These are phyloP conservation scores for Nakaseomyces nivariensis DNA, from an alignment of 1,139 yeast genomes.

Conservation along the genomic window DNA sequence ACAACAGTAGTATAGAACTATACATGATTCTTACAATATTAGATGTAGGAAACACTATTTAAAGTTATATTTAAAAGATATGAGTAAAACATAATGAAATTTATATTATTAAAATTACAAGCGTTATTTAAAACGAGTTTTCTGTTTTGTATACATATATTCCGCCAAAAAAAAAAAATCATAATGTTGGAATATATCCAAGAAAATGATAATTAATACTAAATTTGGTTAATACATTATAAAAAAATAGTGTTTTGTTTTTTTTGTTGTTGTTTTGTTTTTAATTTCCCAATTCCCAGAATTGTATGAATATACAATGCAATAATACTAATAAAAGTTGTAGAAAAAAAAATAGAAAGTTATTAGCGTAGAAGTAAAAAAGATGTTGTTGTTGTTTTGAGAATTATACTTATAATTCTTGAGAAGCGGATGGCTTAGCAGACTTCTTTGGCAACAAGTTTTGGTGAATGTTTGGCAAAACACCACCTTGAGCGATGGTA, in stretches of 20 bases:
- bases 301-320: conserved; percentile 4
- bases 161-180: background rate
- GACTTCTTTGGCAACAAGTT: conserved; percentile 93
- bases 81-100: background rate
- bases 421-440: conserved; percentile 69
- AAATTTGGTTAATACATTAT: too few relatives aligned
- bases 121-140: background rate
- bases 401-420: conserved; percentile 51
- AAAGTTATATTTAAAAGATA: background rate
- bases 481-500: conserved; percentile 97
- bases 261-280: background rate
- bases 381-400: background rate
- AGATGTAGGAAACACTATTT: too few relatives aligned
- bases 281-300: conserved; percentile 3
- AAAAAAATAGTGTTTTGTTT: background rate
- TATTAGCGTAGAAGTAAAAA: background rate
- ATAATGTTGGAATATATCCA: too few relatives aligned
- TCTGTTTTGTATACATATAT: background rate
- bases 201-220: too few relatives aligned
- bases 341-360: background rate
- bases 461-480: conserved; percentile 92
- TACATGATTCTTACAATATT: too few relatives aligned
- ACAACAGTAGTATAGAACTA: too few relatives aligned
- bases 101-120: conserved; percentile 1
- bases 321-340: background rate